These are phyloP conservation scores for Angomonas deanei DNA, from an alignment of 208 protist genomes.

Conservation along the genomic window DNA sequence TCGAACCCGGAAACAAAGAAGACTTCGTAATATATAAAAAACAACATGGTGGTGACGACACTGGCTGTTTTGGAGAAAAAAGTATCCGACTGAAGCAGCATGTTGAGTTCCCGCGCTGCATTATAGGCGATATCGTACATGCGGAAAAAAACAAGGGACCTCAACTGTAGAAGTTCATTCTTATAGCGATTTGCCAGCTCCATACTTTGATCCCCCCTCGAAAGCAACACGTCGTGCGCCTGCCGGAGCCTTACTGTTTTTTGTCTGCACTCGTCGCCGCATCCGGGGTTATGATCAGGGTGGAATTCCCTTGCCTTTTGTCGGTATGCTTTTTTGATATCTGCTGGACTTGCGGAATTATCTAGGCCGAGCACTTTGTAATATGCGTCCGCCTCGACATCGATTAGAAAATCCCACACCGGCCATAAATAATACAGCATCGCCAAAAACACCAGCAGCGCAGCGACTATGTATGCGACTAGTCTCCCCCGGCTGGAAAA, in stretches of 20 bases:
- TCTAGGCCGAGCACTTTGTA: conserved; percentile 49
- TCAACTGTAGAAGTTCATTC: conserved; percentile 49
- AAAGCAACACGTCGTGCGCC: conserved; percentile 72
- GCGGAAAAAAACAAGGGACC: conserved; percentile 71
- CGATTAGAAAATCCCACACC: conserved; percentile 69
- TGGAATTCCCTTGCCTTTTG: conserved; percentile 69
- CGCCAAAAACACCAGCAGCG: conserved; percentile 23
- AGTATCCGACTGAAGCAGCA: conserved; percentile 17
- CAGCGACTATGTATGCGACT: conserved; percentile 13
- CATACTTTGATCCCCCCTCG: conserved; percentile 43
- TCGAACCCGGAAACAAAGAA: conserved; percentile 56
- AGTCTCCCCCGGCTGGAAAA: conserved; percentile 17
- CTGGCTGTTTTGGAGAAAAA: conserved; percentile 21
- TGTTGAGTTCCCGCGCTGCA: conserved; percentile 53
- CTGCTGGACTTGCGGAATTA: conserved; percentile 23
- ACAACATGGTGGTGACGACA: conserved; percentile 33
- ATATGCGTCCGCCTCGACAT: conserved; percentile 60
- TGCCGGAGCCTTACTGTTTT: conserved; percentile 65
- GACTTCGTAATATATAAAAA: conserved; percentile 61
- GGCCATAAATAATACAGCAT: conserved; percentile 53
- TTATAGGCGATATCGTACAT: conserved; percentile 60
- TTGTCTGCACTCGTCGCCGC: conserved; percentile 50
- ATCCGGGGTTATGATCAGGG: conserved; percentile 76
- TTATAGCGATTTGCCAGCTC: conserved; percentile 63
- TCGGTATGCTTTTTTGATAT: conserved; percentile 79